Percentiles rank a stretch among this genome's conserved stretches.
Evolutionary conservation across 495 filamentous ascomycete genomes (phyloP).

Genomic region (Lophiotrema nucula): DNA sequence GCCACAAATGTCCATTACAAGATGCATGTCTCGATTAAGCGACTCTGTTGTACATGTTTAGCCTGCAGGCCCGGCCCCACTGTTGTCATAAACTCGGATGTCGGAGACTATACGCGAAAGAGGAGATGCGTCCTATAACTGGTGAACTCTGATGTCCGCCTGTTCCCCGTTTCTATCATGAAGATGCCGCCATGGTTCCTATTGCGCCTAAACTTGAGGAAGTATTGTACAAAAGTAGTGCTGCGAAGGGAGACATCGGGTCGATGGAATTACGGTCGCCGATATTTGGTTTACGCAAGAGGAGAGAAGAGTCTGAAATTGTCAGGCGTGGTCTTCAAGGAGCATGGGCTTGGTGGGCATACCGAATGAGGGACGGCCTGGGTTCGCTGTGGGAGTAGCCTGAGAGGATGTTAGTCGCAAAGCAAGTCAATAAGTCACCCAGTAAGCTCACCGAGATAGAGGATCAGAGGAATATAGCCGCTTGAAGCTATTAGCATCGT

Average conservation of each 20-base stretch:
- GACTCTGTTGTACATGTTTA: neutral
- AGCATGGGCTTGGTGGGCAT: neutral
- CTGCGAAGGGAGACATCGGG: too few species aligned
- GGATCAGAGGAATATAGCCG: conserved; percentile 93
- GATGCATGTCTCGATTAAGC: too few species aligned
- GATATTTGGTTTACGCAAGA: conserved; percentile 38
- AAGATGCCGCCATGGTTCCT: neutral
- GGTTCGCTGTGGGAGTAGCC: conserved; percentile 94
- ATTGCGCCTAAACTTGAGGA: conserved; percentile 15
- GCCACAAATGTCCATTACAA: too few species aligned
- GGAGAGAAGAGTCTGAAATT: conserved; percentile 42
- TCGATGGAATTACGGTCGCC: too few species aligned
- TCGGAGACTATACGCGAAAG: too few species aligned
- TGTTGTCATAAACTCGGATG: too few species aligned
- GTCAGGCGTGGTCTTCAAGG: neutral
- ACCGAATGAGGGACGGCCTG: conserved; percentile 91
- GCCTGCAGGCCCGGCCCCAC: neutral
- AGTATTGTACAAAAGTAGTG: conserved; percentile 12
- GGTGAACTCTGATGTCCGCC: too few species aligned
- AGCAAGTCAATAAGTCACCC: too few species aligned
- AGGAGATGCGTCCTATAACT: too few species aligned
- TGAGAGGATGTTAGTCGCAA: conserved; percentile 37
- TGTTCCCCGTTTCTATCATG: too few species aligned
- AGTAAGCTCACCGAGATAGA: conserved; percentile 79
- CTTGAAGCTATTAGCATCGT: too few species aligned